A percentile compares a stretch with the other conserved stretches of the same genome.
These are phyloP conservation scores for Wickerhamomyces kurtzmanii DNA, from an alignment of 805 yeast species.

Conservation along the genomic window DNA sequence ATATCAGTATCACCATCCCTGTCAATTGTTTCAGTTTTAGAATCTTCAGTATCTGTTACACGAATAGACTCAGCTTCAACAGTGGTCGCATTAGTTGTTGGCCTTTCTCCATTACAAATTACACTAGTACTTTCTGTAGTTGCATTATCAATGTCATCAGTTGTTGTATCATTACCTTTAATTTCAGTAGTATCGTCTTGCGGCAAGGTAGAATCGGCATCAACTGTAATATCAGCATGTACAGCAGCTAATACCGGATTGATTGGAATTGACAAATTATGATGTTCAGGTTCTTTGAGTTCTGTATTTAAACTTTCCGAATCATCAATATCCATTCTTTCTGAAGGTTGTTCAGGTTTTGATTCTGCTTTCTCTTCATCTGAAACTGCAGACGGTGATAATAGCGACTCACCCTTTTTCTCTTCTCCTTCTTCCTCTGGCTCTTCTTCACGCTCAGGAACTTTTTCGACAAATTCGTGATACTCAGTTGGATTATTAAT, in stretches of 20 bases:
- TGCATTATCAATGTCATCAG: constrained; percentile 37
- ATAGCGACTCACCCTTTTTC: constrained; percentile 4
- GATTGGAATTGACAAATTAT: constrained; percentile 9
- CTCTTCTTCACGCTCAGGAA: constrained; percentile 1
- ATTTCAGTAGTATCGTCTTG: constrained; percentile 36
- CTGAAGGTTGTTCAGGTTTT: constrained; percentile 11
- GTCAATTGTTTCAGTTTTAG: constrained; percentile 8
- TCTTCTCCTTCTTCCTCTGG: constrained; percentile 3
- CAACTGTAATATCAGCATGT: constrained; percentile 22
- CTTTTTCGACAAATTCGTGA: constrained; percentile 1
- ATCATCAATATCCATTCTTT: constrained; percentile 2
- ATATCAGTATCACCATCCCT: constrained; percentile 23
- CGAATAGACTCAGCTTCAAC: constrained; percentile 7
- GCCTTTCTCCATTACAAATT: constrained; percentile 6
- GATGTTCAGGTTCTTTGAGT: constrained; percentile 9
- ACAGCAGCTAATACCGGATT: constrained; percentile 15
- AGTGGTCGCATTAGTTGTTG: constrained; percentile 7
- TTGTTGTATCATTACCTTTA: constrained; percentile 28
- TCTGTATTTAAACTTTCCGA: background rate
- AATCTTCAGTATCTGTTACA: constrained; percentile 1
- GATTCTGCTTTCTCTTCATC: constrained; percentile 4
- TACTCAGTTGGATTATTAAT: constrained; percentile 13
- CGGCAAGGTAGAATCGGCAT: constrained; percentile 38
- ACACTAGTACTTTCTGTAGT: constrained; percentile 20
- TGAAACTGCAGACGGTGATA: too few species aligned